Evolutionary conservation across 257 asterid species (phyloP), one percentile per base, ranked within the genome.

Genomic region (Dorcoceras hygrometricum): DNA sequence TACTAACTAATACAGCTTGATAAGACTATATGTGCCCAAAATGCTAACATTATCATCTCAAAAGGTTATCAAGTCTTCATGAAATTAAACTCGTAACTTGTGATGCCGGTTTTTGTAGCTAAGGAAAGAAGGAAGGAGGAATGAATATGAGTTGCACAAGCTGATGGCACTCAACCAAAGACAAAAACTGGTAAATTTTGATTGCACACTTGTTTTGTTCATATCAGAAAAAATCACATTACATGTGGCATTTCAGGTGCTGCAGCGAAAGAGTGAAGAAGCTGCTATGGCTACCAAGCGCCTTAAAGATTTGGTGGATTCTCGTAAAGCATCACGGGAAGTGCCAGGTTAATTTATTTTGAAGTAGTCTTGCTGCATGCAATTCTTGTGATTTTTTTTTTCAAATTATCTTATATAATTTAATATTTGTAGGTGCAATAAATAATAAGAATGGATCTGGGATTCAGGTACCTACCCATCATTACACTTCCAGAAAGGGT

Each of bases 111-210:
- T 53, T 75, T 63, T 74, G 60, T 80, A 93, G 97, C 89, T 88
- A 6, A 89, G 82, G 83, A 93, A 89, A 67, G 98, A 94, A 81
- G 97, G 99, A 48, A 81, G 99, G 69, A 82, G 99, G 79, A 94
- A 90, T 54, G 99, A 94, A 71, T 94, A 94, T 81, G 99, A 94
- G 90, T 81, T 94, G 99, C 99, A 90, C 67, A 94, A 94, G 82
- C 85, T 94, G 64, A 61, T 87, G 79, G 96, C 99, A 29, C 88
- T 94, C 65, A 94, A 94, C 85, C 99, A 90, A 78, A 84, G 99
- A 84, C 99, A 94, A 83, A 94, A 94, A 78, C 84, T 85, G 97
- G 99, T 94, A 77, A 75, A 19, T 51, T 5, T 22, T 26, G 29
- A 60, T 65, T 26, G n/a, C 34, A 28, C 57, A 50, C 56, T n/a